phyloP scores from a whole-genome alignment of 192 early-diverging fungal genomes.

The Coemansia sp. region DNA sequence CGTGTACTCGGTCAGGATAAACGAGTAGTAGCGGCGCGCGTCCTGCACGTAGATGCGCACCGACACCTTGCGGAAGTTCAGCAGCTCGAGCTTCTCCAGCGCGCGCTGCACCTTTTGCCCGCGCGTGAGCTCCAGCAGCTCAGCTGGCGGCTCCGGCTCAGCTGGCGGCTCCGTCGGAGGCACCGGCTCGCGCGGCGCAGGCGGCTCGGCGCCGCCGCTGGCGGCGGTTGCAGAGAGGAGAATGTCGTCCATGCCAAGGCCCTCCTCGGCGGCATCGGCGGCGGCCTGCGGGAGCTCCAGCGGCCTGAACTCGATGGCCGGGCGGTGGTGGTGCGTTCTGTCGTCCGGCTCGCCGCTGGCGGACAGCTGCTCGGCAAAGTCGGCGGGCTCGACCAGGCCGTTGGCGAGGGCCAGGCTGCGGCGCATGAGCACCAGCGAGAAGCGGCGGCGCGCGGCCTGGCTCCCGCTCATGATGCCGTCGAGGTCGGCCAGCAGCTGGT shows the following conservation, averaged over 20 bases:
- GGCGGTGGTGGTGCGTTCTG: not conserved
- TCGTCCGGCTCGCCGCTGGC: not conserved
- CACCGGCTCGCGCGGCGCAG: not conserved
- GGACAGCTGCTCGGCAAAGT: constrained; percentile 20
- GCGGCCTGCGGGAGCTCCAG: constrained; percentile 29
- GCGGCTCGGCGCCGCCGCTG: not conserved
- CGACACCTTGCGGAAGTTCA: constrained; percentile 56
- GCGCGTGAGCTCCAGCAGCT: constrained; percentile 43
- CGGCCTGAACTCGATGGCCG: constrained; percentile 42
- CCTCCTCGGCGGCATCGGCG: constrained; percentile 7
- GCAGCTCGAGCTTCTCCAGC: constrained; percentile 45
- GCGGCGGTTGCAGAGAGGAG: constrained; percentile 9
- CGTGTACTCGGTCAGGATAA: constrained; percentile 75
- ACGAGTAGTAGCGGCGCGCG: constrained; percentile 72
- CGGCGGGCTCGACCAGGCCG: constrained; percentile 38
- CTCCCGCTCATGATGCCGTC: constrained; percentile 52
- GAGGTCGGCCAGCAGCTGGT: constrained; percentile 40
- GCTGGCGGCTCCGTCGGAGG: not conserved
- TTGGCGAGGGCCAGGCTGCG: constrained; percentile 44
- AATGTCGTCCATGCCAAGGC: constrained; percentile 33
- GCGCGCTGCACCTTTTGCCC: constrained; percentile 52
- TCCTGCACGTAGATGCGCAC: constrained; percentile 92
- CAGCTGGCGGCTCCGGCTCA: not conserved
- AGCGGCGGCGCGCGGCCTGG: constrained; percentile 44
- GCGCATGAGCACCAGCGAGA: constrained; percentile 46